Evolutionary conservation across 371 early-diverging fungal species (phyloP), one percentile per base, ranked within the genome.

Genomic region (Mortierella sp.): DNA sequence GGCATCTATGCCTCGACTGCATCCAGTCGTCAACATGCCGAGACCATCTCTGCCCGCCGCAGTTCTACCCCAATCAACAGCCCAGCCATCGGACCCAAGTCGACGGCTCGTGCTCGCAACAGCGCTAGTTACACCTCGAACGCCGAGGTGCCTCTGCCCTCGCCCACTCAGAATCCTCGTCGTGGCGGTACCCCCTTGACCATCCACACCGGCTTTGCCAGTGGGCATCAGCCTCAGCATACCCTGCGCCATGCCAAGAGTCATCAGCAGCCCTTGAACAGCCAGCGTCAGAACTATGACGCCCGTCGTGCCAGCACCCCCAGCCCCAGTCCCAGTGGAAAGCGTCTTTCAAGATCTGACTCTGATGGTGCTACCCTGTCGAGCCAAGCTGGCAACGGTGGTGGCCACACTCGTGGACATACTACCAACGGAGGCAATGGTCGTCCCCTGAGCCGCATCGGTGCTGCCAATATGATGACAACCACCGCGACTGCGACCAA

Each of bases 161-260:
- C 77, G 43, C 81, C 82, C 14, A 54, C 70, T 9, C 76, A 72
- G 54, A 70, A 51, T 13, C 72, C 75, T 50, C 74, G 72, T 16
- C 78, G 78, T 44, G 75, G 73, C 1, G 73, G 85, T 57, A 26
- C 78, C 5, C 82, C 82, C 10, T 57, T 85, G 57, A 81, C 86
- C 46, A 81, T 86, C 55, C 82, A 86, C 37, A 86, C 86, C 0
- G 86, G 82, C 2, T 85, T 86, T 44, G 69, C 74, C 59, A 77
- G 50, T n/a, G 84, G 84, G 1, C 75, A 78, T 43, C 13, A 73
- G 0, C 76, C 81, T 50, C 80, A 83, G 61, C 83, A 78, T 11
- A 83, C 79, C 9, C 75, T 84, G 61, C 81, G 85, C 28, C 85
- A 85, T 54, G 71, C 78, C 71, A 85, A 81, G 79, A 85, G 85